Percentiles rank a stretch among this genome's conserved stretches.
Conservation (phyloP, 2,329 filamentous ascomycete genomes). For the Fusarium verticillioides region DNA sequence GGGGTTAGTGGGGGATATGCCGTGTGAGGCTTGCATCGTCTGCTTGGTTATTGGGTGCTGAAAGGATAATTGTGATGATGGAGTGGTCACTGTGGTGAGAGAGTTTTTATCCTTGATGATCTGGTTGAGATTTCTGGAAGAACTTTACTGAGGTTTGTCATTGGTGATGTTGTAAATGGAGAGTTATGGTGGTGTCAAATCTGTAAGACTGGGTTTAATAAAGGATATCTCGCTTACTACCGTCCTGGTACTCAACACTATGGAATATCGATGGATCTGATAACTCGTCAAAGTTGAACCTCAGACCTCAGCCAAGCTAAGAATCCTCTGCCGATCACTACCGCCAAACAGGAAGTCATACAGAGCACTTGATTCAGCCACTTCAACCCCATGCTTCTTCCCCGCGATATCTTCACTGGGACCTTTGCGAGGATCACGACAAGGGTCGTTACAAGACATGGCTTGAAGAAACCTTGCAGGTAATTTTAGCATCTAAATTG, state of each 20-base stretch:
- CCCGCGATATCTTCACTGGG: not conserved
- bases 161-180: not conserved
- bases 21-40: not conserved
- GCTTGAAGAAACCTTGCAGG: not conserved
- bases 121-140: not conserved
- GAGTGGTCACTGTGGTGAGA: not conserved
- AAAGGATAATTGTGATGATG: not conserved
- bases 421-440: not conserved
- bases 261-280: not conserved
- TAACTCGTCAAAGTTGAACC: not conserved
- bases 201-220: not conserved
- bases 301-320: not conserved
- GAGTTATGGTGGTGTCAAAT: not conserved
- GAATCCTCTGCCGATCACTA: not conserved
- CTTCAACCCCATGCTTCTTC: not conserved
- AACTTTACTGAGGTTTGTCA: not conserved
- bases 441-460: not conserved
- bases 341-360: not conserved
- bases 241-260: not conserved
- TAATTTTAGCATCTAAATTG: not conserved
- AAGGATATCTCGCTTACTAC: not conserved
- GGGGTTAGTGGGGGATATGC: conserved; percentile 1
- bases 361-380: not conserved
- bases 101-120: not conserved
- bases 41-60: not conserved